These are phyloP conservation scores for Agastache rugosa DNA, from an alignment of 257 asterid species.

Conservation along the genomic window DNA sequence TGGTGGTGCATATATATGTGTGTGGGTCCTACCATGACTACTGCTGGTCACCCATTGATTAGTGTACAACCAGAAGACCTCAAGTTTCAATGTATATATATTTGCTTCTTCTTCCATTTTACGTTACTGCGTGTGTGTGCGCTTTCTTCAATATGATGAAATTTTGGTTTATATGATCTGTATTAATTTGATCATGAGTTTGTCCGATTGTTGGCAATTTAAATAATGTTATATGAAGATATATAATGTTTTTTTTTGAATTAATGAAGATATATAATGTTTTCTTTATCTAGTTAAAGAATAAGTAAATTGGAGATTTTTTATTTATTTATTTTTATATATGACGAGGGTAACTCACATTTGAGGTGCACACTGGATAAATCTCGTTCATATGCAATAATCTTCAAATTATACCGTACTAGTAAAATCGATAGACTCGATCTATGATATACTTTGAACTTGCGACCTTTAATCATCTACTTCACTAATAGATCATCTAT, in stretches of 20 bases:
- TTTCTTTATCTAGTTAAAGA: neutral
- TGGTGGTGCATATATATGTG: constrained; percentile 20
- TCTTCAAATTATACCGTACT: too few relatives aligned
- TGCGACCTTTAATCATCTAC: too few relatives aligned
- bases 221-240: neutral
- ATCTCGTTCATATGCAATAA: too few relatives aligned
- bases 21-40: constrained; percentile 46
- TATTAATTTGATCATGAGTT: neutral
- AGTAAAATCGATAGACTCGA: too few relatives aligned
- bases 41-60: constrained; percentile 56
- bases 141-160: too few relatives aligned
- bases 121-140: neutral
- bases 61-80: constrained; percentile 76
- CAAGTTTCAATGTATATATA: constrained; percentile 78
- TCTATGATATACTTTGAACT: too few relatives aligned
- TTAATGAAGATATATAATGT: too few relatives aligned
- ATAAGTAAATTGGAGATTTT: neutral
- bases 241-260: too few relatives aligned
- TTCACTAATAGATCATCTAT: too few relatives aligned
- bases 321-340: neutral
- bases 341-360: too few relatives aligned
- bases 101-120: neutral
- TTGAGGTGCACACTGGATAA: too few relatives aligned
- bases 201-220: neutral
- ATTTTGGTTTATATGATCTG: neutral